These are phyloP conservation scores for Phytophthora megakarya DNA, from an alignment of 352 stramenopile species.

Conservation along the genomic window DNA sequence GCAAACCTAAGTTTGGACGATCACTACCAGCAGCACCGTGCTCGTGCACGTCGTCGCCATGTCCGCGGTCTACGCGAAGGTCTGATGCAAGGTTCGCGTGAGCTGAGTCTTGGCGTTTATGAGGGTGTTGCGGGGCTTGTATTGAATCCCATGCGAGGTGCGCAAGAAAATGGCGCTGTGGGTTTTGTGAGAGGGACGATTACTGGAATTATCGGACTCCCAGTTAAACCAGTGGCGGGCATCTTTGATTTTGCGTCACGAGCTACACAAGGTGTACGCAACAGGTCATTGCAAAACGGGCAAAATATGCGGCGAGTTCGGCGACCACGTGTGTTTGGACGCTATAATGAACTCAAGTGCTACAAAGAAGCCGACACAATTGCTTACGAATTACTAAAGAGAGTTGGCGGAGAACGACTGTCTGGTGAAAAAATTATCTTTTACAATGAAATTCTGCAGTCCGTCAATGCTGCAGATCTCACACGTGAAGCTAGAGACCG, in stretches of 20 bases:
- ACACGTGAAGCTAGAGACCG: constrained; percentile 76
- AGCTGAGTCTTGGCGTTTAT: constrained; percentile 84
- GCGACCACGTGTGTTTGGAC: constrained; percentile 84
- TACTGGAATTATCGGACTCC: constrained; percentile 86
- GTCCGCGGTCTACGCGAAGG: constrained; percentile 83
- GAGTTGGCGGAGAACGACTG: constrained; percentile 66
- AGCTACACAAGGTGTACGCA: constrained; percentile 84
- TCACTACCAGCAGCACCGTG: constrained; percentile 87
- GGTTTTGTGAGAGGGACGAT: constrained; percentile 88
- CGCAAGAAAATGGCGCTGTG: constrained; percentile 76
- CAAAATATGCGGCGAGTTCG: constrained; percentile 81
- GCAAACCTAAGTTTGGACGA: constrained; percentile 87
- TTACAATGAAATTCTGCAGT: constrained; percentile 88
- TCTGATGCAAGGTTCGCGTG: constrained; percentile 82
- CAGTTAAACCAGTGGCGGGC: constrained; percentile 85
- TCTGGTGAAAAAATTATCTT: constrained; percentile 89
- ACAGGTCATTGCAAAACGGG: constrained; percentile 80
- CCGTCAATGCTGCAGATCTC: constrained; percentile 68
- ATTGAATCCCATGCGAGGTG: constrained; percentile 81
- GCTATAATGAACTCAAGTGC: constrained; percentile 89
- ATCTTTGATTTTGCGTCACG: constrained; percentile 92
- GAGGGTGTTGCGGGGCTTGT: constrained; percentile 85
- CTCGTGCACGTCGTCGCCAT: constrained; percentile 73
- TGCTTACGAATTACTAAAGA: constrained; percentile 83
- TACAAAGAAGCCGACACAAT: constrained; percentile 90